phyloP scores from a whole-genome alignment of 352 stramenopile species.

The Elongisporangium undulatum region DNA sequence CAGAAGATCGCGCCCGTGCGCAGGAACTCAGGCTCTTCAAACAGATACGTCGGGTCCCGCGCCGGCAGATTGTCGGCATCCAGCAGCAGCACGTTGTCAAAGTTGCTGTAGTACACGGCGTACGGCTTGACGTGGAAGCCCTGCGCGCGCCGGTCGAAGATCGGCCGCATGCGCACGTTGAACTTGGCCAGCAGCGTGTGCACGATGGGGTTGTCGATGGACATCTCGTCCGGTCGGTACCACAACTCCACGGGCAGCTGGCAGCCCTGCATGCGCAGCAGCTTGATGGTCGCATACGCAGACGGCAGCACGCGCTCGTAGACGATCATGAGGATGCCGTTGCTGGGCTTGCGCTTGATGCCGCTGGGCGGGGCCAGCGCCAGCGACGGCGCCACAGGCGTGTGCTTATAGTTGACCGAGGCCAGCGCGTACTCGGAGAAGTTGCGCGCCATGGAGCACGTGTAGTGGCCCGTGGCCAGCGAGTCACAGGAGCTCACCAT shows the following conservation, averaged over 20 bases:
- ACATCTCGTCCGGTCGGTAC: constrained; percentile 85
- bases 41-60: constrained; percentile 82
- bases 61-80: constrained; percentile 80
- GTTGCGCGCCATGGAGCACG: constrained; percentile 73
- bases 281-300: constrained; percentile 73
- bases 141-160: constrained; percentile 69
- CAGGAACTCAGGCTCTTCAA: constrained; percentile 73
- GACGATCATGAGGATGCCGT: constrained; percentile 82
- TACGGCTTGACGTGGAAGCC: constrained; percentile 84
- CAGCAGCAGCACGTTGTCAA: constrained; percentile 79
- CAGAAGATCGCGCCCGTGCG: constrained; percentile 80
- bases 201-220: constrained; percentile 76
- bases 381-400: constrained; percentile 64
- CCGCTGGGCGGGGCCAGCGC: constrained; percentile 37
- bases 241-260: constrained; percentile 79
- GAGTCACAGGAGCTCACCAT: constrained; percentile 79
- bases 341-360: constrained; percentile 46
- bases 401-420: constrained; percentile 65
- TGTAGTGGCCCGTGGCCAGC: constrained; percentile 64
- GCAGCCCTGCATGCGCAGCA: constrained; percentile 74
- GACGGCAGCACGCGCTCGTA: constrained; percentile 79
- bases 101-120: constrained; percentile 84
- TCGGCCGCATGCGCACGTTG: constrained; percentile 75
- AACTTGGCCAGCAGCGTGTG: constrained; percentile 59
- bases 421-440: constrained; percentile 82